Base-by-base conservation (phyloP, 768 basidiomycete species). In the Podaxis rugospora region DNA sequence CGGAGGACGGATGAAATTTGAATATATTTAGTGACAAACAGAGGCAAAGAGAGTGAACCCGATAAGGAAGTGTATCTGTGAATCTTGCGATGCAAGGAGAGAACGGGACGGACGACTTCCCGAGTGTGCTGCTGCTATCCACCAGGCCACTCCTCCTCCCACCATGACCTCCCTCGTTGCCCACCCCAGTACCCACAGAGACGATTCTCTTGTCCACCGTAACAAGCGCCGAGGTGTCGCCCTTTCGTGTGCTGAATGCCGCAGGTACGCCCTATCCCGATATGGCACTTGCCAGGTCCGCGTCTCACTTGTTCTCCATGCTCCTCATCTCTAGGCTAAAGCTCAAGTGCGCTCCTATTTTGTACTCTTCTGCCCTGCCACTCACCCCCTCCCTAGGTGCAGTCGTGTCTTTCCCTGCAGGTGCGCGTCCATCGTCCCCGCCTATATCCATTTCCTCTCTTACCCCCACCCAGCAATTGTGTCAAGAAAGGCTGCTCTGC, bases 171-270 rank as follows among this genome's bases (percentile, higher is more conserved):
- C 66, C 68, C 60, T 61, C 65, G 44, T 66, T 62, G 63, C 67
- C 65, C 51, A 57, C 69, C 62, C 64, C 61, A 63, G 69, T 21
- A 67, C 71, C 55, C 54, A 70, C 53, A 55, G 62, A 28, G 61
- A 59, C 58, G 67, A 74, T 58, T 68, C 71, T 51, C 71, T 77
- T 35, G 74, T 75, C 27, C 70, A 70, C 47, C 72, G 74, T 39
- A 74, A 76, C 69, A 85, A 81, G 75, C 84, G 79, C 69, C 80
- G 77, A 64, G 83, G 80, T 27, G 77, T 80, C 11, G 80, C 84
- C 23, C 73, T 86, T 10, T 85, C 84, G 1, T 89, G 87, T 71
- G 85, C 86, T 5, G 87, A 89, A 71, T 89, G 87, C 74, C 78
- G 87, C 67, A 81, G 87, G 86, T 86, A 59, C 58, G 72, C 67